A percentile compares a stretch with the other conserved stretches of the same genome.
Conservation (phyloP, 345 rosid genomes). For the Salix koriyanagi region DNA sequence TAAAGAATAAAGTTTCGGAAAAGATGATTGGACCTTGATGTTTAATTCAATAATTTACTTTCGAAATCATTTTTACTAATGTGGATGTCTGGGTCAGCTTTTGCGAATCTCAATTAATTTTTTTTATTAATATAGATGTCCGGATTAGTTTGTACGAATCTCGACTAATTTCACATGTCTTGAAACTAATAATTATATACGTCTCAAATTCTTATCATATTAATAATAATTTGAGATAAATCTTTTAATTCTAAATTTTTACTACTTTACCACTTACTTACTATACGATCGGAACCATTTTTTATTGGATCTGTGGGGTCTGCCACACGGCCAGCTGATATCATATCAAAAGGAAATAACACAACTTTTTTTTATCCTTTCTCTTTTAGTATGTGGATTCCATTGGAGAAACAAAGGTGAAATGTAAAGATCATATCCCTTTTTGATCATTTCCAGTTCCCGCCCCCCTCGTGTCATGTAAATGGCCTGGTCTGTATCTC, state of each 20-base stretch:
- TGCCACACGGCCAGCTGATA: conserved; percentile 20
- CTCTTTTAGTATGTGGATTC: conserved; percentile 1
- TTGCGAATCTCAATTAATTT: too few species aligned
- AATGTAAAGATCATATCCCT: background rate
- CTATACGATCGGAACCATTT: background rate
- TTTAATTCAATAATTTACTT: background rate
- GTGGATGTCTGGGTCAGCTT: rapidly evolving
- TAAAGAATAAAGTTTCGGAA: conserved; percentile 2
- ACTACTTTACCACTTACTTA: too few species aligned
- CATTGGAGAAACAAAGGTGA: conserved; percentile 3
- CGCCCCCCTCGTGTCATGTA: background rate
- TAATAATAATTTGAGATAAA: too few species aligned
- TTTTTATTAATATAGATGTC: too few species aligned
- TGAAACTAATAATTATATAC: too few species aligned
- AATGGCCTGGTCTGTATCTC: background rate
- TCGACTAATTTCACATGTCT: too few species aligned
- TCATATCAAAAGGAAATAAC: background rate
- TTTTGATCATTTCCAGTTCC: background rate
- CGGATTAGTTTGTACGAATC: rapidly evolving
- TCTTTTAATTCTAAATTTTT: too few species aligned
- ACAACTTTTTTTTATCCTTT: background rate
- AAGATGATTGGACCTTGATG: background rate
- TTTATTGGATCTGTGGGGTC: background rate
- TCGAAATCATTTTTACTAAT: too few species aligned
- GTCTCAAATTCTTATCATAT: too few species aligned